Evolutionary conservation across 345 rosid genomes (phyloP), one percentile per base, ranked within the genome.

Genomic region (Diplotaxis tenuifolia): DNA sequence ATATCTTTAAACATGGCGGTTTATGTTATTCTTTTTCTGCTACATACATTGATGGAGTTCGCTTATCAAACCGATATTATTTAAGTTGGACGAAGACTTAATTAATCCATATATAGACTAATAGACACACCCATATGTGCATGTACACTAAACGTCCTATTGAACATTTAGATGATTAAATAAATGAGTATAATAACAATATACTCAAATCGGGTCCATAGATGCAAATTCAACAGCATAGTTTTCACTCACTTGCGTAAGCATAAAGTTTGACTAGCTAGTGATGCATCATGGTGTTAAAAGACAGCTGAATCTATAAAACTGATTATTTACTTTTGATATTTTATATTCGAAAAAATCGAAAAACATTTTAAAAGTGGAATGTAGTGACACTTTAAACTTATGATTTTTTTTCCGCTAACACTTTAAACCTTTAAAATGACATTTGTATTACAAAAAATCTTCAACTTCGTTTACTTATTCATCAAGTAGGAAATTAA

Each of bases 61-160:
- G 32, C 54, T 52, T 14, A 42, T 42, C 18, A 14, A 52, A 18
- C 8, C 28, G 4, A 27, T 27, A 27, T 27, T 27, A 27, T 27
- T 27, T 3, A 27, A 27, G 28, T 53, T 25, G 56, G 56, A 54
- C 32, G 5, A 72, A 63, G 70, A 72, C 45, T 72, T 73, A 1
- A 56, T 9, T 19, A 42, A 65, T 2, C 19, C 15, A 15, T 15
- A 45, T 6, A 6, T 3, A 28, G 3, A 23, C 3, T 1, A 3
- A 56, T 73, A 73, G 65, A 57, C 59, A 65, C 27, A 52, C 71
- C 45, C n/a, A n/a, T n/a, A n/a, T 65, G 77, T 73, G 50, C 65
- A 73, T 73, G 66, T 45, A 31, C 66, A 47, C 38, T 57, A 73
- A 65, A 65, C 60, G 66, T 67, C 62, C 49, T 5, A 32, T 7